These are phyloP conservation scores for Tylopilus subfusipes DNA, from an alignment of 768 basidiomycete genomes.

Conservation along the genomic window DNA sequence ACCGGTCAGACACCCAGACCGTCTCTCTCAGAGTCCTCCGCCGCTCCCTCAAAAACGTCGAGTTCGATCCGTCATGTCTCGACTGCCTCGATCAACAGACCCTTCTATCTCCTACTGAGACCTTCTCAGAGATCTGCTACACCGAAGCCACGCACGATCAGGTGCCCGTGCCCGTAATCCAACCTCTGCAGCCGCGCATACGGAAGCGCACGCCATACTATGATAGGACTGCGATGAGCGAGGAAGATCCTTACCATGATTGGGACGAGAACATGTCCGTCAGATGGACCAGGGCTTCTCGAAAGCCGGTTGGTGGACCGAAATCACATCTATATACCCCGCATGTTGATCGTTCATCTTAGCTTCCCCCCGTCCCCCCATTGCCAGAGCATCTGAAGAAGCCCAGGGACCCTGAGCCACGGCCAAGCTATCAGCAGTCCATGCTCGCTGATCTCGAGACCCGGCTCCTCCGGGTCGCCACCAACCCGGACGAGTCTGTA, in stretches of 20 bases:
- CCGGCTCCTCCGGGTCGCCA: conserved; percentile 24
- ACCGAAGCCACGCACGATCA: conserved; percentile 37
- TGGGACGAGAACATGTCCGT: conserved; percentile 36
- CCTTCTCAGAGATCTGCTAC: conserved; percentile 44
- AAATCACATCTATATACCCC: background rate
- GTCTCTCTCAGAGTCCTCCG: conserved; percentile 31
- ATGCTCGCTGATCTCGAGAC: conserved; percentile 32
- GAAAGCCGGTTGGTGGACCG: conserved; percentile 23
- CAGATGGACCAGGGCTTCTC: conserved; percentile 3
- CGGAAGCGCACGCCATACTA: conserved; percentile 27
- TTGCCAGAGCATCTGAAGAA: conserved; percentile 26
- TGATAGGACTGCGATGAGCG: conserved; percentile 34
- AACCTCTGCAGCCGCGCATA: conserved; percentile 33
- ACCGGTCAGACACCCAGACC: conserved; percentile 25
- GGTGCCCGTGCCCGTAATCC: conserved; percentile 25
- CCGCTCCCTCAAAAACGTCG: conserved; percentile 34
- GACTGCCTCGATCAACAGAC: conserved; percentile 42
- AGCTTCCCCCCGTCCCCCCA: conserved; percentile 28
- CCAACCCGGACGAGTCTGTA: conserved; percentile 29
- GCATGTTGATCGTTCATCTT: conserved; percentile 1
- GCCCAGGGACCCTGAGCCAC: conserved; percentile 8
- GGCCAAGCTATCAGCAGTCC: conserved; percentile 30
- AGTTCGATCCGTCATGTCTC: conserved; percentile 40
- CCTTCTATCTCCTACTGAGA: conserved; percentile 37
- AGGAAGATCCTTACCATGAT: conserved; percentile 34